A percentile compares a stretch with the other conserved stretches of the same genome.
Conservation (phyloP, 2,329 filamentous ascomycete species). For the Alternaria sp. region DNA sequence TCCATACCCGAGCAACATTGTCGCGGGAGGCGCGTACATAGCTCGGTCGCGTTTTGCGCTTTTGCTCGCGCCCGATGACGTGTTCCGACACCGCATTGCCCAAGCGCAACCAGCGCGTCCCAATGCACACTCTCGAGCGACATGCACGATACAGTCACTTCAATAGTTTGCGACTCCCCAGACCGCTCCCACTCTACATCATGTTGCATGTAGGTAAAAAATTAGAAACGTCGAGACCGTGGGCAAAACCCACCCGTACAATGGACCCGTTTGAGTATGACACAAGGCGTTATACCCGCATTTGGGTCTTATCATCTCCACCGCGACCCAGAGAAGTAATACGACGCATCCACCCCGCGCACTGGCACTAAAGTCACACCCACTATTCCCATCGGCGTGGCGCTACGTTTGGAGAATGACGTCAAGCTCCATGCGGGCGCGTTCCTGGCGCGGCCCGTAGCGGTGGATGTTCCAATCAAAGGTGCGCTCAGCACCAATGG, state of each 20-base stretch:
- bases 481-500: constrained; percentile 36
- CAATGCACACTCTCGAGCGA: neutral
- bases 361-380: constrained; percentile 14
- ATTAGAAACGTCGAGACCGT: neutral
- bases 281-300: constrained; percentile 6
- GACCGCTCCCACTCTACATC: neutral
- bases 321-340: constrained; percentile 18
- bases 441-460: constrained; percentile 35
- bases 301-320: constrained; percentile 6
- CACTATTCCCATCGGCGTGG: constrained; percentile 2
- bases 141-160: constrained; percentile 4
- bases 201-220: neutral
- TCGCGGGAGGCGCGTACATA: neutral
- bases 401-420: constrained; percentile 22
- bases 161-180: neutral
- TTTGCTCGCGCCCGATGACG: constrained; percentile 6
- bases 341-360: constrained; percentile 11
- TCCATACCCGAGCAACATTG: neutral
- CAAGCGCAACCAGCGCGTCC: neutral
- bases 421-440: constrained; percentile 30
- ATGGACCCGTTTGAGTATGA: constrained; percentile 6
- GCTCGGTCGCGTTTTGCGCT: constrained; percentile 1
- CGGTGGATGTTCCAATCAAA: constrained; percentile 32
- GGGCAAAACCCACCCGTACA: neutral
- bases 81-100: constrained; percentile 7